Evolutionary conservation across 2,329 filamentous ascomycete genomes (phyloP).

Genomic region (Diplodia corticola): DNA sequence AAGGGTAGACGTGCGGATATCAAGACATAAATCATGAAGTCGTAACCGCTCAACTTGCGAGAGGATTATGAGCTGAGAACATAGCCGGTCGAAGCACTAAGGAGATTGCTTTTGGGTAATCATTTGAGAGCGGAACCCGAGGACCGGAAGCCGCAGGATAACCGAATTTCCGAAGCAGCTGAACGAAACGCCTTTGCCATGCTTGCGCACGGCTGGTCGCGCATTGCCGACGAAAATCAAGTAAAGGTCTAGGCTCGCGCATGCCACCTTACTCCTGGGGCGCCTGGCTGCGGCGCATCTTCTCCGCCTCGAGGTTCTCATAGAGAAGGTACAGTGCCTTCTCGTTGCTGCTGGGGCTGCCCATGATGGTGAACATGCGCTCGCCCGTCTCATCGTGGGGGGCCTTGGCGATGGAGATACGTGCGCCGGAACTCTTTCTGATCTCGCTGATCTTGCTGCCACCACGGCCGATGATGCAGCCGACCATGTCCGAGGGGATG

Average conservation of each 20-base stretch:
- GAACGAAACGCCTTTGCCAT: conserved; percentile 20
- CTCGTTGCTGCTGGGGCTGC: conserved; percentile 89
- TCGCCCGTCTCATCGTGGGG: conserved; percentile 97
- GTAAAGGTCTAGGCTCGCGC: not conserved
- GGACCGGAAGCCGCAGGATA: conserved; percentile 22
- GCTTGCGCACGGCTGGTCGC: conserved; percentile 4
- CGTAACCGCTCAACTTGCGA: conserved; percentile 44
- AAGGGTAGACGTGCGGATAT: conserved; percentile 35
- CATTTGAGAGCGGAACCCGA: conserved; percentile 14
- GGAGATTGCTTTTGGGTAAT: conserved; percentile 36
- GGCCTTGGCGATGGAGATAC: conserved; percentile 96
- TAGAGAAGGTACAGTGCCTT: conserved; percentile 94
- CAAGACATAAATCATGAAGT: conserved; percentile 46
- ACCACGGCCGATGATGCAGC: conserved; percentile 94
- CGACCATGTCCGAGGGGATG: conserved; percentile 99
- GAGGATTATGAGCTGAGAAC: conserved; percentile 36
- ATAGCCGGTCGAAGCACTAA: conserved; percentile 36
- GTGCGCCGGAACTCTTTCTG: conserved; percentile 90
- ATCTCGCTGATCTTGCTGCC: conserved; percentile 99
- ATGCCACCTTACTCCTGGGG: conserved; percentile 52
- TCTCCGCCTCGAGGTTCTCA: conserved; percentile 98
- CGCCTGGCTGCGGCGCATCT: conserved; percentile 92
- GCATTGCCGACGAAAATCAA: not conserved
- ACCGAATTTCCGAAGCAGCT: conserved; percentile 22
- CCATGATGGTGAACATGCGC: conserved; percentile 99